Evolutionary conservation across 345 rosid species (phyloP).

Genomic region (Eucalyptus marginata): DNA sequence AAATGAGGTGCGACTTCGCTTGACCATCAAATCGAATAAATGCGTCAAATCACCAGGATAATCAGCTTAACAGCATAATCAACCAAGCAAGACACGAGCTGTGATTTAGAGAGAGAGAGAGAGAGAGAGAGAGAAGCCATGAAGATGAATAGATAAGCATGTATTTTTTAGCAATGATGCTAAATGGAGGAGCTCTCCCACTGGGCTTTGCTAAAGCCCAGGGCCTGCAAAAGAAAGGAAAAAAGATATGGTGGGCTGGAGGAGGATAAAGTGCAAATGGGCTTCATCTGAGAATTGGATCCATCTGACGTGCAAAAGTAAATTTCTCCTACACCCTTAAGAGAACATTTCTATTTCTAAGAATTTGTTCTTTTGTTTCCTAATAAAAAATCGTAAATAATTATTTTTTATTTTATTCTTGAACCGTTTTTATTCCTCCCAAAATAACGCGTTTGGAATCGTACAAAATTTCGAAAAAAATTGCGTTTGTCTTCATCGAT

Average conservation of each 20-base stretch:
- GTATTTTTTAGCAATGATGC: background rate
- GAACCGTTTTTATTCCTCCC: no score
- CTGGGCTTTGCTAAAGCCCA: background rate
- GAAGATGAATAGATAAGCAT: background rate
- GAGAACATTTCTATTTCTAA: no score
- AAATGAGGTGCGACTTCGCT: fast-evolving
- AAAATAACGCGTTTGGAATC: no score
- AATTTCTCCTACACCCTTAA: background rate
- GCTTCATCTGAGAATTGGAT: background rate
- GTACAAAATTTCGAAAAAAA: no score
- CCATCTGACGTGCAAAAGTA: background rate
- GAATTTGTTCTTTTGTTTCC: no score
- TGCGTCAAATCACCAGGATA: fast-evolving
- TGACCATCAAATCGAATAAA: fast-evolving
- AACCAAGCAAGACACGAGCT: background rate
- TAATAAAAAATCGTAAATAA: no score
- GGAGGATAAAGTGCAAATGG: background rate
- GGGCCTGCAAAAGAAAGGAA: background rate
- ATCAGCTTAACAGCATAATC: background rate
- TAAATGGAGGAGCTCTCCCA: background rate
- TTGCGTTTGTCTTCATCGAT: no score
- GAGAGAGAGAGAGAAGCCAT: background rate
- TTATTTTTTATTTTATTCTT: no score
- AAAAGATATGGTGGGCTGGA: background rate
- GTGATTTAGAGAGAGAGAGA: fast-evolving